Evolutionary conservation across 495 filamentous ascomycete genomes (phyloP), one percentile per base, ranked within the genome.

Genomic region (Aspergillus taichungensis): DNA sequence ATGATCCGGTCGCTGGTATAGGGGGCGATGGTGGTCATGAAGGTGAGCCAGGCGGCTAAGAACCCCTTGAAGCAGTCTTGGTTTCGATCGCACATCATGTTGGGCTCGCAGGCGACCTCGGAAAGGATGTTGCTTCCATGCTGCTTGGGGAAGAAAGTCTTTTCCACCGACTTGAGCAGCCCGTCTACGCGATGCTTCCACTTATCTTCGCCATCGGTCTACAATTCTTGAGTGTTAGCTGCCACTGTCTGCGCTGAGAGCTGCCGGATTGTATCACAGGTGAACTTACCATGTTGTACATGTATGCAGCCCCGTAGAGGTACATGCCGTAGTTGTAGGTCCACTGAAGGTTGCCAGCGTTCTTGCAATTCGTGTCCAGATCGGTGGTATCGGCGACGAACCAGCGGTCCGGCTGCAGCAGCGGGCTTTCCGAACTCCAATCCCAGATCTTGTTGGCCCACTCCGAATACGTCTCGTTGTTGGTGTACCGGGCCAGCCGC

Each of bases 11-110:
- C 66, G 36, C 57, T 61, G 8, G 77, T 83, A 46, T 71, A 78
- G 4, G 85, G 84, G 5, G 80, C 85, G 48, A 89, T 71, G 45
- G 80, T 79, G 8, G 78, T 68, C 31, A 77, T 74, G 31, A 74
- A 75, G 2, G 80, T 77, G 57, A 91, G 68, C 83, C 82, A 88
- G 6, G 79, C 79, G 32, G 79, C 64, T 12, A 88, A 67, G 53
- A 86, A 83, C 7, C 83, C 84, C 63, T 90, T 91, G 73, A 88
- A 89, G 35, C 73, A 77, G 42, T 71, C 71, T 59, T 86, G 78
- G 55, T 91, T 87, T 37, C 70, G 70, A 59, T 85, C 74, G 62
- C 87, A 94, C 40, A 74, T 78, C 40, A 64, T 69, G 28, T 63
- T 60, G 0, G 68, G 57, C 54, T 94, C 87, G 68, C 86, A 91